Base-by-base conservation (phyloP, 208 protist genomes). In the Trypanosoma lewisi region DNA sequence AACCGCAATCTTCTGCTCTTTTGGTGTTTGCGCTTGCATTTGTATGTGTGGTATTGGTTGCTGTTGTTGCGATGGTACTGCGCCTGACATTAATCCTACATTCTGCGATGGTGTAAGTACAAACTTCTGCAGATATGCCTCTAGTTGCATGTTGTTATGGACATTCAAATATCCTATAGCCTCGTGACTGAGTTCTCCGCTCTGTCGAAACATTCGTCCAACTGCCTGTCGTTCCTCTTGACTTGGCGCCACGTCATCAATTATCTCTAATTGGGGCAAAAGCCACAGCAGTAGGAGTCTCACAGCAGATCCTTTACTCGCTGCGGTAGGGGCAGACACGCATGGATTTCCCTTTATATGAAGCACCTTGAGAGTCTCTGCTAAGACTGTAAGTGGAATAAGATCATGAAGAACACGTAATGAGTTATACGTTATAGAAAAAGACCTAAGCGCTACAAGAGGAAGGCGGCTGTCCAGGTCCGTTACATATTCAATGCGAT, bases 251-350 rank as follows among this genome's bases (percentile, higher is more conserved):
- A 63, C 58, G 27, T 70, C 63, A 59, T 95, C 89, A 42, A 89
- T 49, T 1, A 68, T 80, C 7, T 59, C 39, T 8, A 91, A 71
- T 16, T 80, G 61, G 11, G 89, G 89, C 33, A 77, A 51, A 23
- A 95, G 76, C 62, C 78, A 93, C 9, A 95, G 75, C 45, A 88
- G 28, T 62, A 82, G 83, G 3, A 86, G 70, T 5, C 86, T 78
- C 78, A 52, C 37, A 25, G 17, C 30, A 41, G n/a, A 52, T 16
- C 34, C 39, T 19, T 59, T 66, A 0, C n/a, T n/a, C n/a, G 23
- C 36, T 16, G 17, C 28, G 65, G 14, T 44, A n/a, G 33, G 17
- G 1, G 73, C 49, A 1, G 63, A 57, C 16, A 72, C 37, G 56
- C 87, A 92, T 0, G 89, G 80, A 37, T 95, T 95, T 58, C 76